Percentiles rank a stretch among this genome's conserved stretches.
Conservation (phyloP, 345 rosid species). For the Hibiscus syriacus region DNA sequence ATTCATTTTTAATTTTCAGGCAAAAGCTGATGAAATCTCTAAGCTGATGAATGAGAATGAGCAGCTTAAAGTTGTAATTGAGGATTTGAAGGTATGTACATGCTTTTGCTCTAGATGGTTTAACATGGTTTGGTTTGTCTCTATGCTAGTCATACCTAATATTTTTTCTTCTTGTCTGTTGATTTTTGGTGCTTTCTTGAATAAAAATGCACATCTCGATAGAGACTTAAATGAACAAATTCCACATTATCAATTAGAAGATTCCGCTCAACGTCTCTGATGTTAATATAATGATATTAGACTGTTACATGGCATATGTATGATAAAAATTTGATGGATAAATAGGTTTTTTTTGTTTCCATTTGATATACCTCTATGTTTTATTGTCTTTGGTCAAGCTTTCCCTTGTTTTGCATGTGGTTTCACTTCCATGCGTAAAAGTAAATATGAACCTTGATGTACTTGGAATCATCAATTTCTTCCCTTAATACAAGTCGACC, state of each 20-base stretch:
- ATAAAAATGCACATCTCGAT: neutral
- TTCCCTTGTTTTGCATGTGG: neutral
- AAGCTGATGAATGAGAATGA: constrained; percentile 95
- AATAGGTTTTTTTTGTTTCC: neutral
- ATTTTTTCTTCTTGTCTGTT: neutral
- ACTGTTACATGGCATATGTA: neutral
- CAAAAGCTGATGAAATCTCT: constrained; percentile 98
- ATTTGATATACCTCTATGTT: neutral
- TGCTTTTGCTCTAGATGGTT: neutral
- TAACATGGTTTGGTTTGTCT: neutral
- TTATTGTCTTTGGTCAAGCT: neutral
- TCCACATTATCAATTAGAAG: neutral
- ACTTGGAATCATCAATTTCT: neutral
- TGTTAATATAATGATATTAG: neutral
- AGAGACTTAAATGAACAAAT: neutral
- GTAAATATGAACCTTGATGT: neutral
- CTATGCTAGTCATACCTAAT: neutral
- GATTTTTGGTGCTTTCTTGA: neutral
- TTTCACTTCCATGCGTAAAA: neutral
- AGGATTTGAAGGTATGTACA: constrained; percentile 77
- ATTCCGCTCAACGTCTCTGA: neutral
- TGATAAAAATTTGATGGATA: neutral
- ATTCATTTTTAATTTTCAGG: constrained; percentile 36
- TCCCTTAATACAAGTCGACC: neutral
- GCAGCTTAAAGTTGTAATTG: constrained; percentile 63